Evolutionary conservation across 441 rosid species (phyloP).

Genomic region (Gossypium davidsonii): DNA sequence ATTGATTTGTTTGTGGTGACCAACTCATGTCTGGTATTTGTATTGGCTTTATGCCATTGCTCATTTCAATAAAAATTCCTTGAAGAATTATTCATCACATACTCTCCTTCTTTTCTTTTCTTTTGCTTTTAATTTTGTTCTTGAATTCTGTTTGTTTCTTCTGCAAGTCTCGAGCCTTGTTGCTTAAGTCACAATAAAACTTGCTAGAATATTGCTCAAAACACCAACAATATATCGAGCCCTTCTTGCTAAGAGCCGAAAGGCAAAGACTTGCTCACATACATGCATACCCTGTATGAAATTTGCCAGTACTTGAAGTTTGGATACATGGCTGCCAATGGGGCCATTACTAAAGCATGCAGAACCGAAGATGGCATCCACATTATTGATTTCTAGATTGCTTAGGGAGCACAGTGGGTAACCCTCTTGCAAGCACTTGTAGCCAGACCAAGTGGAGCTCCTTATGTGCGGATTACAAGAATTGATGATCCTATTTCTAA

Average conservation of each 20-base stretch:
- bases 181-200: too few relatives aligned
- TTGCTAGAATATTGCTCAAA: too few relatives aligned
- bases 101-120: too few relatives aligned
- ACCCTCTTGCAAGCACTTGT: slow-evolving; percentile 83
- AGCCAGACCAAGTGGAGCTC: slow-evolving; percentile 64
- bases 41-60: too few relatives aligned
- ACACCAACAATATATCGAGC: slow-evolving; percentile 38
- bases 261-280: slow-evolving; percentile 68
- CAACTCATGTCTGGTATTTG: too few relatives aligned
- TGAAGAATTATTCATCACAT: too few relatives aligned
- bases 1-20: too few relatives aligned
- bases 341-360: slow-evolving; percentile 86
- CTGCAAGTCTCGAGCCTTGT: too few relatives aligned
- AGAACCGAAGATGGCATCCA: slow-evolving; percentile 60
- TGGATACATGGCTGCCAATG: slow-evolving; percentile 92
- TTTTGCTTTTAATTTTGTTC: too few relatives aligned
- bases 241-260: slow-evolving; percentile 64
- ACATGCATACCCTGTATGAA: slow-evolving; percentile 64
- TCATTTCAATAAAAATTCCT: too few relatives aligned
- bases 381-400: slow-evolving; percentile 79
- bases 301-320: slow-evolving; percentile 85
- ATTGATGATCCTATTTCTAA: slow-evolving; percentile 53
- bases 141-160: too few relatives aligned
- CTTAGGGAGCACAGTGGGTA: slow-evolving; percentile 77
- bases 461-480: slow-evolving; percentile 71